Percentiles rank a stretch among this genome's conserved stretches.
These are phyloP conservation scores for Drechslerella stenobrocha DNA, from an alignment of 2,329 filamentous ascomycete genomes.

Conservation along the genomic window DNA sequence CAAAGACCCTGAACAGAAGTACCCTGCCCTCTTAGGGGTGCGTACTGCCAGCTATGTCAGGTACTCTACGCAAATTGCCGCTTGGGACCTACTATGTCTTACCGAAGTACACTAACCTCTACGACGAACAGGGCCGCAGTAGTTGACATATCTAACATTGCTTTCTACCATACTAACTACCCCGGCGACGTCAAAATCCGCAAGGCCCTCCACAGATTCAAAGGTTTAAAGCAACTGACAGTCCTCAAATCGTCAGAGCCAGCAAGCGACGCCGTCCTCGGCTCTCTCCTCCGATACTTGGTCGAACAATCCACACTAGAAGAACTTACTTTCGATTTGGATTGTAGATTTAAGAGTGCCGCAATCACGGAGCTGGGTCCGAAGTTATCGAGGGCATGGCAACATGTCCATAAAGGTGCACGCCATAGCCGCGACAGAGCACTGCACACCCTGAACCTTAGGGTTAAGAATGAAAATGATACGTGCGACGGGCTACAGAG, in stretches of 20 bases:
- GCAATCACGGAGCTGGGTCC: not conserved
- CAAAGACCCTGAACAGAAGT: not conserved
- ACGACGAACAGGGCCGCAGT: constrained; percentile 7
- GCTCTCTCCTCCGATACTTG: constrained; percentile 19
- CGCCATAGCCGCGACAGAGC: constrained; percentile 12
- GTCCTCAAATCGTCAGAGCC: constrained; percentile 6
- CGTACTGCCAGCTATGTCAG: constrained; percentile 7
- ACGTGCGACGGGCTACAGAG: constrained; percentile 12
- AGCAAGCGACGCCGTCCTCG: constrained; percentile 28
- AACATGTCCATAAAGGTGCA: not conserved
- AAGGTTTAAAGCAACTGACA: constrained; percentile 18
- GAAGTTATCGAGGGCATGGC: constrained; percentile 12
- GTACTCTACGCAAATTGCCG: too few relatives aligned
- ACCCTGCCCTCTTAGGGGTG: constrained; percentile 1
- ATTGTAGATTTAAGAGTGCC: constrained; percentile 4
- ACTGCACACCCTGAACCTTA: constrained; percentile 16
- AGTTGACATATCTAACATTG: constrained; percentile 21
- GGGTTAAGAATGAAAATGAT: constrained; percentile 3
- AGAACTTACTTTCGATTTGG: constrained; percentile 21
- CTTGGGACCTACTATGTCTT: too few relatives aligned
- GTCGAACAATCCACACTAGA: constrained; percentile 26
- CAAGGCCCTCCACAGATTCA: constrained; percentile 15
- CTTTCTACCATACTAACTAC: constrained; percentile 19
- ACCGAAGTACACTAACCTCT: too few relatives aligned
- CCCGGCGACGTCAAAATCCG: constrained; percentile 15